Conservation (phyloP, 2,329 filamentous ascomycete species). For the Apiospora malaysiana region DNA sequence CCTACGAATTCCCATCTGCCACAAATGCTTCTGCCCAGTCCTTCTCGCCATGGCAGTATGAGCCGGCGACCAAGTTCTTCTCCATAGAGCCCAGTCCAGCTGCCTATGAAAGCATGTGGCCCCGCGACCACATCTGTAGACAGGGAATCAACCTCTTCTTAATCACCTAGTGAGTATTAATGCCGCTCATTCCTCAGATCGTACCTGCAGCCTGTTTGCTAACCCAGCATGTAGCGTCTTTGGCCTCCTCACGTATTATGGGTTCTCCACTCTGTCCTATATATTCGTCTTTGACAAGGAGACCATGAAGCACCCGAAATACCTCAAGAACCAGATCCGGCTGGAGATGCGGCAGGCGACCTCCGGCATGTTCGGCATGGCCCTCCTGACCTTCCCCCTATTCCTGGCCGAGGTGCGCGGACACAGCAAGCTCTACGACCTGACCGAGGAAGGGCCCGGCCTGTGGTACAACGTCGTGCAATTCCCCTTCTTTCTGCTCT, state of each 20-base stretch:
- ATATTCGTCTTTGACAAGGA: conserved; percentile 90
- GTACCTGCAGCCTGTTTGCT: background rate
- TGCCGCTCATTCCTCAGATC: background rate
- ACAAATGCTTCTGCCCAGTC: conserved; percentile 60
- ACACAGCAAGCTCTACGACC: conserved; percentile 86
- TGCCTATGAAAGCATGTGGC: conserved; percentile 79
- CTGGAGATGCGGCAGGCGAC: conserved; percentile 86
- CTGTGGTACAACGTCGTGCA: conserved; percentile 80
- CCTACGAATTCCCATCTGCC: conserved; percentile 57
- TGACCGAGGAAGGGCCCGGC: conserved; percentile 75
- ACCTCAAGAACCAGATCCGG: conserved; percentile 89
- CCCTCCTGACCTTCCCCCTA: conserved; percentile 78
- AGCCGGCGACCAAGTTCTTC: conserved; percentile 75
- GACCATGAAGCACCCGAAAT: conserved; percentile 88
- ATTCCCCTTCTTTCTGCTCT: conserved; percentile 80
- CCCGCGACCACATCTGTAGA: conserved; percentile 77
- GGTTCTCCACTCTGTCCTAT: conserved; percentile 84
- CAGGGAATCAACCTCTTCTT: conserved; percentile 79
- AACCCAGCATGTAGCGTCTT: conserved; percentile 70
- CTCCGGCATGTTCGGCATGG: conserved; percentile 79
- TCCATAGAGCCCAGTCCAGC: conserved; percentile 72
- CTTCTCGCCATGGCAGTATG: conserved; percentile 70
- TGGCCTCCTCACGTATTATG: conserved; percentile 82
- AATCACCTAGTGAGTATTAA: conserved; percentile 76
- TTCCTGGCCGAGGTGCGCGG: conserved; percentile 86